These are phyloP conservation scores for Pharnaceum exiguum DNA, from an alignment of 148 eudicot genomes.

Conservation along the genomic window DNA sequence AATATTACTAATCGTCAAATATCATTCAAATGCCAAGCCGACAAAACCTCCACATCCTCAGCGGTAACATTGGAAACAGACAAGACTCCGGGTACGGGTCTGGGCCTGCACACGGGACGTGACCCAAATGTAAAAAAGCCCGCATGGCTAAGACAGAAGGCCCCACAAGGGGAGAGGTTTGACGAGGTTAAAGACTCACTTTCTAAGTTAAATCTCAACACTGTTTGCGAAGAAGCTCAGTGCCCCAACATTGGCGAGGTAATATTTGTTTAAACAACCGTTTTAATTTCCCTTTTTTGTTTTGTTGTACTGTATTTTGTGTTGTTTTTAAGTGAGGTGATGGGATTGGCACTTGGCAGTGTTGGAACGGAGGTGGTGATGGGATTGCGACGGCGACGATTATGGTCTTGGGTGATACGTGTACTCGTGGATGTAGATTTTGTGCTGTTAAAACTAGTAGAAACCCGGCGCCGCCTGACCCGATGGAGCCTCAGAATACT, in stretches of 20 bases:
- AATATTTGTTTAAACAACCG: background rate
- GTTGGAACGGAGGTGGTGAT: constrained; percentile 97
- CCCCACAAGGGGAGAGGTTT: no score
- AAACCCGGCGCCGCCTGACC: constrained; percentile 90
- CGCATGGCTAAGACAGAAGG: constrained; percentile 79
- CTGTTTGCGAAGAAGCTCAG: constrained; percentile 93
- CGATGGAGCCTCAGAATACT: constrained; percentile 91
- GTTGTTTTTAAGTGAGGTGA: background rate
- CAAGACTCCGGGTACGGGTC: constrained; percentile 29
- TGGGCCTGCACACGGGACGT: constrained; percentile 68
- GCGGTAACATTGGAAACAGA: no score
- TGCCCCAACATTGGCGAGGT: constrained; percentile 92
- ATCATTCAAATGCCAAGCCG: no score
- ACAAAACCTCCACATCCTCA: no score
- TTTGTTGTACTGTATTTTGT: background rate
- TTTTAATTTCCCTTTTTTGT: background rate
- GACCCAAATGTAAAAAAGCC: constrained; percentile 88
- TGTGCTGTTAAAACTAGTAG: constrained; percentile 95
- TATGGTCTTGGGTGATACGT: constrained; percentile 94
- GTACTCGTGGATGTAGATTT: constrained; percentile 91
- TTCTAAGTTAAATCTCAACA: constrained; percentile 65
- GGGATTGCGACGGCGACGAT: constrained; percentile 96
- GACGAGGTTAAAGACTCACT: no score
- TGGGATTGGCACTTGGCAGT: constrained; percentile 32
- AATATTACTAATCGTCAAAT: no score